Evolutionary conservation across 805 yeast genomes (phyloP), one percentile per base, ranked within the genome.

Genomic region (Isabelozyma gotoi): DNA sequence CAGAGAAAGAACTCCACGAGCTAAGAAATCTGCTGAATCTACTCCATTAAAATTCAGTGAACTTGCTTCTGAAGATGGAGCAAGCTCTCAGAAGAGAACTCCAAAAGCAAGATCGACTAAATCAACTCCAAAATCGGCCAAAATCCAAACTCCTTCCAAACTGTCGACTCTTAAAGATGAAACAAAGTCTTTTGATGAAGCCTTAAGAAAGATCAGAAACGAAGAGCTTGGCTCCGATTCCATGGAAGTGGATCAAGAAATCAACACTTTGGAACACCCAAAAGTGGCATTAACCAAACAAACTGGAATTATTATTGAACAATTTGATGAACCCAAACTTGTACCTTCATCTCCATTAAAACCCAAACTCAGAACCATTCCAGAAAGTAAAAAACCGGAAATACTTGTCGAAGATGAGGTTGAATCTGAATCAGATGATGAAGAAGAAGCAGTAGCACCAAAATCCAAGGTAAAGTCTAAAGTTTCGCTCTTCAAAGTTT

Each of bases 131-230:
- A 42, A 33, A 24, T 14, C 15, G n/a, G 34, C 33, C 19, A 39
- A 32, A 18, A 12, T 15, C 27, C 16, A 32, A 5, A 40, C 42
- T 12, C 41, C 41, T 15, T 19, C 20, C 8, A 40, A 38, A 32
- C 36, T 48, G 27, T 19, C 40, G 41, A 17, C 18, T 40, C 11
- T 18, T 38, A 7, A 39, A 21, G 16, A 41, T 39, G 33, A 38
- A 34, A 19, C 29, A 34, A 19, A 34, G 34, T 20, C 41, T 41
- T 65, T 63, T 44, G 66, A 65, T 44, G 42, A 48, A 15, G 48
- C 45, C 19, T 50, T 58, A 38, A 42, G 40, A 15, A 40, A 47
- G n/a, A 57, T 57, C 7, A 50, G 51, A 31, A 41, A 49, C 43
- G 11, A 32, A 12, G 14, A 19, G 31, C n/a, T 15, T 47, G 14